These are phyloP conservation scores for Pterocarpus macrocarpus DNA, from an alignment of 306 rosid genomes.

Conservation along the genomic window DNA sequence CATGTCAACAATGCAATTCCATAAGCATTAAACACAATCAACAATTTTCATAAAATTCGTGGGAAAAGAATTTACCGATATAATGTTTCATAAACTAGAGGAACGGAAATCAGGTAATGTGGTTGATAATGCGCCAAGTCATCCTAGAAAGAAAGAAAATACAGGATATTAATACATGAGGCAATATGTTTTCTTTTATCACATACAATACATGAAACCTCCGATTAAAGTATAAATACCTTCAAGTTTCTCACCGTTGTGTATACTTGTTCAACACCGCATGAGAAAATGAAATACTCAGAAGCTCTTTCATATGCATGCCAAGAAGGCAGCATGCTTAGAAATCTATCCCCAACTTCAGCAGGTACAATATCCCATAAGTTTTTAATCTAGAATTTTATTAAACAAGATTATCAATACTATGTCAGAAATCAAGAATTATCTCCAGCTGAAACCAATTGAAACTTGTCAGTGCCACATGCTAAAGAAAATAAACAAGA, in stretches of 20 bases:
- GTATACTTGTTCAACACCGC: constrained; percentile 85
- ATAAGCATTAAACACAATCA: constrained; percentile 27
- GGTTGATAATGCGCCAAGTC: constrained; percentile 85
- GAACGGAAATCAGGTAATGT: constrained; percentile 81
- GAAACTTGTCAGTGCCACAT: constrained; percentile 35
- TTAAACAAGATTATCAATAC: constrained; percentile 23
- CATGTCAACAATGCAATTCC: constrained; percentile 4
- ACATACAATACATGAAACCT: constrained; percentile 38
- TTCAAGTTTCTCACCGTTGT: constrained; percentile 84
- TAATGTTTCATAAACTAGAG: constrained; percentile 89
- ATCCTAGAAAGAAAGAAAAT: constrained; percentile 54
- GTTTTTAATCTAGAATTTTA: constrained; percentile 68
- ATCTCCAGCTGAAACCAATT: constrained; percentile 35
- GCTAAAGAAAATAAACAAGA: constrained; percentile 15
- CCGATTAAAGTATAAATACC: constrained; percentile 58
- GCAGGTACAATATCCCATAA: constrained; percentile 82
- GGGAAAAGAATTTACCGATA: constrained; percentile 69
- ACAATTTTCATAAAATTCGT: constrained; percentile 24
- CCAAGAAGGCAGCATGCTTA: constrained; percentile 98
- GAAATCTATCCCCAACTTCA: constrained; percentile 81
- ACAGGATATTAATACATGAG: constrained; percentile 24
- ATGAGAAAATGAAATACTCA: constrained; percentile 85
- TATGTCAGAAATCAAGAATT: constrained; percentile 25
- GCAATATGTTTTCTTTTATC: constrained; percentile 14
- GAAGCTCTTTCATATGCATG: constrained; percentile 95